A percentile compares a stretch with the other conserved stretches of the same genome.
Evolutionary conservation across 2,329 filamentous ascomycete genomes (phyloP).

Genomic region (Exophiala oligosperma): DNA sequence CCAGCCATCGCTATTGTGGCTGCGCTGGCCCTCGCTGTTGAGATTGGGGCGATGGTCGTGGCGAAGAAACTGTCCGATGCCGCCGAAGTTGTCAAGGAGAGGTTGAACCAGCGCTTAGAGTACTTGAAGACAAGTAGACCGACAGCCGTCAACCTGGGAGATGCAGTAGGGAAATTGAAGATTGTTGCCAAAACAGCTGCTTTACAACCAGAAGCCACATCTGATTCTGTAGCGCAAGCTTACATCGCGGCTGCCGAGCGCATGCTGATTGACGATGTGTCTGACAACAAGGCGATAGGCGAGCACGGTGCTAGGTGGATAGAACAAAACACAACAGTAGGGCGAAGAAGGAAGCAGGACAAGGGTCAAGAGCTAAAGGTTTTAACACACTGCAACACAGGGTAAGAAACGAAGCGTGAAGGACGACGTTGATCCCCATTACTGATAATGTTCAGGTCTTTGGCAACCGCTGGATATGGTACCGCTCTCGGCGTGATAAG

Average conservation of each 20-base stretch:
- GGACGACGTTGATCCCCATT: not conserved
- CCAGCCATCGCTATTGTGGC: slow-evolving; percentile 99
- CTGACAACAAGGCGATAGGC: slow-evolving; percentile 85
- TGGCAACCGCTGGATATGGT: slow-evolving; percentile 96
- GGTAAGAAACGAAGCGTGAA: slow-evolving; percentile 51
- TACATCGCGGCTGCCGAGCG: slow-evolving; percentile 81
- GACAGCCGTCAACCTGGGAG: slow-evolving; percentile 91
- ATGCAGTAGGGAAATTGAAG: slow-evolving; percentile 82
- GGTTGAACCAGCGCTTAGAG: slow-evolving; percentile 74
- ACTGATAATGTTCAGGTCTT: slow-evolving; percentile 58
- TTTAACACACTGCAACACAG: slow-evolving; percentile 96
- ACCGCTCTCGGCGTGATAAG: slow-evolving; percentile 94
- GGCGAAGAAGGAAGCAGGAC: slow-evolving; percentile 41
- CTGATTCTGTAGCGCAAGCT: slow-evolving; percentile 58
- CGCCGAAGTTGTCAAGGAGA: slow-evolving; percentile 58
- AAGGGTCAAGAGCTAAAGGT: slow-evolving; percentile 65
- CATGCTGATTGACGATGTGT: slow-evolving; percentile 83
- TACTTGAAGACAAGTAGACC: slow-evolving; percentile 88
- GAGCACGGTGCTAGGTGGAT: slow-evolving; percentile 83
- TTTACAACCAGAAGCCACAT: slow-evolving; percentile 35
- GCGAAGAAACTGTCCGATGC: slow-evolving; percentile 45
- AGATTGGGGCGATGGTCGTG: slow-evolving; percentile 58
- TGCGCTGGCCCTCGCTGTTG: slow-evolving; percentile 81
- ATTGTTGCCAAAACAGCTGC: slow-evolving; percentile 54
- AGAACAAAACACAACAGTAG: slow-evolving; percentile 54